Base-by-base conservation (phyloP, 352 stramenopile genomes). In the Pseudoperonospora humuli region DNA sequence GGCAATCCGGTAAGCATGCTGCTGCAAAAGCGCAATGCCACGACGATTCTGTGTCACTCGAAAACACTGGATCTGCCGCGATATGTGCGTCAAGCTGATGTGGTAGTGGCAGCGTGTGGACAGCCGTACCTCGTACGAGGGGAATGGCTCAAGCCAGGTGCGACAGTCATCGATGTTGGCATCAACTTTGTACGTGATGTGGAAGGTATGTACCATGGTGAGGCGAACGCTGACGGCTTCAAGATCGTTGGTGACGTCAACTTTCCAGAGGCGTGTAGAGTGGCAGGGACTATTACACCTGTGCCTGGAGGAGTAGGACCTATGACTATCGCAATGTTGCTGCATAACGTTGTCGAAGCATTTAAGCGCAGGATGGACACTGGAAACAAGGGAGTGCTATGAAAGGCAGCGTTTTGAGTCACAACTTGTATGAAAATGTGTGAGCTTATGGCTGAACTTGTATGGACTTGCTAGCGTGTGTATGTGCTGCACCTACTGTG, bases 151-250 rank as follows among this genome's bases (percentile, higher is more conserved):
- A 99, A 99, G 61, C 77, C 88, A 9, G 96, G 96, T 13, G 91
- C 89, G 9, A 85, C 96, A 4, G 96, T 99, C 5, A 93, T 99
- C 54, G 96, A 99, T 69, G 96, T 99, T 11, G 97, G 97, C 6
- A 99, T 99, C 63, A 99, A 99, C 57, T 96, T 92, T 50, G 87
- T 99, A 2, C 79, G 93, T 8, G 78, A 90, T 27, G 31, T 65
- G 3, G 47, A 55, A 14, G 42, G 53, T 0, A 49, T 63, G n/a
- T 88, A 75, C 38, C 68, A 88, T 49, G 73, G 73, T 5, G 33
- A 61, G 17, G 42, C 54, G 21, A 88, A 81, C 33, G 47, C 46
- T 11, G 75, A 93, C 39, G 93, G 95, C 17, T 98, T 98, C 67
- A 93, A 95, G 50, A 78, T 99, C 10, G 95, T 98, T 23, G 97